These are phyloP conservation scores for Onygenales sp. DNA, from an alignment of 2,329 filamentous ascomycete species.

Conservation along the genomic window DNA sequence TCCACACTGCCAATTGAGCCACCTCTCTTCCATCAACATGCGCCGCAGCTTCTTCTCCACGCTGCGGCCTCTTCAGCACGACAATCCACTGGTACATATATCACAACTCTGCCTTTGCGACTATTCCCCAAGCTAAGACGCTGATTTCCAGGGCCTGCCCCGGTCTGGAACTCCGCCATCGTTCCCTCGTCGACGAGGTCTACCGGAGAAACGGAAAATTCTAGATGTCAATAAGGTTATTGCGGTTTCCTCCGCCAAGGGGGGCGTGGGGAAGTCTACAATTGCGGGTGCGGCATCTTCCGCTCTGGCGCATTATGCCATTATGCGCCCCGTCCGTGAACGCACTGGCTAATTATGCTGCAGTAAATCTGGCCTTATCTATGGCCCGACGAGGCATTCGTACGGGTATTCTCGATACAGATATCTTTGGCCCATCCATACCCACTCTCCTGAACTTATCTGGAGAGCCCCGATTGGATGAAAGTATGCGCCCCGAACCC, in stretches of 20 bases:
- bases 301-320: neutral
- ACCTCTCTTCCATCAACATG: slow-evolving; percentile 16
- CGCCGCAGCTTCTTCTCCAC: slow-evolving; percentile 48
- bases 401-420: slow-evolving; percentile 83
- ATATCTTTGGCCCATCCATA: slow-evolving; percentile 93
- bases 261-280: slow-evolving; percentile 96
- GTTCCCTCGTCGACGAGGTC: slow-evolving; percentile 65
- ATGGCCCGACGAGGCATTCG: slow-evolving; percentile 74
- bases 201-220: slow-evolving; percentile 74
- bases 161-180: slow-evolving; percentile 58
- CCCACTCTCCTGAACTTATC: slow-evolving; percentile 79
- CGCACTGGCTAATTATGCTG: neutral
- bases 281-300: slow-evolving; percentile 55
- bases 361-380: slow-evolving; percentile 71
- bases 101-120: neutral
- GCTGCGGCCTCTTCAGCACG: slow-evolving; percentile 53
- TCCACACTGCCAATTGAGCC: slow-evolving; percentile 2
- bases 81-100: slow-evolving; percentile 69
- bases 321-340: no score
- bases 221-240: slow-evolving; percentile 82
- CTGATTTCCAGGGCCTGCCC: slow-evolving; percentile 61
- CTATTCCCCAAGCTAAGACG: neutral
- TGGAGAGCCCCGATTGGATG: slow-evolving; percentile 66
- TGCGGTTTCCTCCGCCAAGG: slow-evolving; percentile 94
- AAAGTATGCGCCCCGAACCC: slow-evolving; percentile 44